Base-by-base conservation (phyloP, 805 yeast genomes). In the Kodamaea restingae region DNA sequence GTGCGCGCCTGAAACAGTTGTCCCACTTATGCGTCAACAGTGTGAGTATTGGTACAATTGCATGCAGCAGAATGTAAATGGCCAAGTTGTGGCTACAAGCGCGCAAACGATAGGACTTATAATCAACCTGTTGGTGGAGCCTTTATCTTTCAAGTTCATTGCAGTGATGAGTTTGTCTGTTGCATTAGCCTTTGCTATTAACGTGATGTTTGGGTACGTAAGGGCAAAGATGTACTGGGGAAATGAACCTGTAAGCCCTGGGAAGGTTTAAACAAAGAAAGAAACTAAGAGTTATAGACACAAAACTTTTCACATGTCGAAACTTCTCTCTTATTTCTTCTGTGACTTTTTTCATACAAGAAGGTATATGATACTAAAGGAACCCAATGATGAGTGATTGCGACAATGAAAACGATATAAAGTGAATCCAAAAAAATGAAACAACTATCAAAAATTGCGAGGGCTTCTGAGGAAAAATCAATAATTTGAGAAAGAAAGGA, bases 31-130 rank as follows among this genome's bases (percentile, higher is more conserved):
- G 41, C 75, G 73, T 40, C 60, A 62, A 18, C 65, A 69, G 27
- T 84, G 93, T 57, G 60, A 66, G 11, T 63, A 69, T 41, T 84
- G 88, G 88, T 73, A 69, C 38, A 68, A 69, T 33, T 83, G 91
- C 53, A 81, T 81, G 84, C 67, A 67, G 35, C 75, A 77, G 48
- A 76, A 80, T 40, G 76, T 78, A 3, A 48, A 63, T 49, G 78
- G 80, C 3, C 71, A 78, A 48, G 54, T 52, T 27, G 70, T 86
- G 1, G 67, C 71, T 32, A 63, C 82, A 9, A 73, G 79, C 43
- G 85, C 86, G 1, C 78, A 76, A 40, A 73, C 82, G 0, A 48
- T 84, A 2, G 90, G 88, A 0, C 60, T 75, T 35, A 63, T 83
- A 11, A 48, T 82, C 8, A 80, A 81, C 49, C 74, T 82, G 0